Evolutionary conservation across 345 rosid species (phyloP), one percentile per base, ranked within the genome.

Genomic region (Linum usitatissimum): DNA sequence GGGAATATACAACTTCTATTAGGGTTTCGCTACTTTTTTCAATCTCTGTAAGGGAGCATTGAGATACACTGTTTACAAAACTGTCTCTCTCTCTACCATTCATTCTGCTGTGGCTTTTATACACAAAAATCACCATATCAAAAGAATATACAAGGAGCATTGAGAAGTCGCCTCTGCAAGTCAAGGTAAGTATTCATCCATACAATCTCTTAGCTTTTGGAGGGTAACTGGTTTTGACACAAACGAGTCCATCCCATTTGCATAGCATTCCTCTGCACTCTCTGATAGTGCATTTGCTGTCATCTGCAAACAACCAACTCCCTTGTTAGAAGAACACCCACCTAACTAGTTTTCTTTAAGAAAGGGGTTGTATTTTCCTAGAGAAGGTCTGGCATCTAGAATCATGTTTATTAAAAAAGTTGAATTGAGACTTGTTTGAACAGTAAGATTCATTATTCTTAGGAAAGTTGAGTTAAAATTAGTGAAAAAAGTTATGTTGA

Each of bases 191-290:
- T 83, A 81, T 68, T 84, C 78, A 60, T 80, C 84, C 6, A 92
- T 75, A 68, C 96, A 92, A 67, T 80, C 85, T 73, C 74, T 85
- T 38, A 89, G 74, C 66, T 89, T 92, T 64, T 82, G 89, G 71
- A 83, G 84, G 12, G 96, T 89, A 64, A 87, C 83, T 18, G 98
- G 98, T 71, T 92, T 89, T 9, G 98, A 89, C 60, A 85, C 86
- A 67, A 89, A 92, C 0, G 98, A 92, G 67, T 88, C 92, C 93
- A 92, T 92, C 53, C 98, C 98, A 55, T 86, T 92, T 55, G 86
- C 85, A 54, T 55, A 92, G 73, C 99, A 93, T 70, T 93, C 95
- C 9, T 87, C 96, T 63, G 88, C 86, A 70, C 96, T 89, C 75
- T 89, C 99, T 30, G 97, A 75, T 73, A 85, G 73, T 53, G 98